These are phyloP conservation scores for Mortierella sp. DNA, from an alignment of 371 early-diverging fungal genomes.

Conservation along the genomic window DNA sequence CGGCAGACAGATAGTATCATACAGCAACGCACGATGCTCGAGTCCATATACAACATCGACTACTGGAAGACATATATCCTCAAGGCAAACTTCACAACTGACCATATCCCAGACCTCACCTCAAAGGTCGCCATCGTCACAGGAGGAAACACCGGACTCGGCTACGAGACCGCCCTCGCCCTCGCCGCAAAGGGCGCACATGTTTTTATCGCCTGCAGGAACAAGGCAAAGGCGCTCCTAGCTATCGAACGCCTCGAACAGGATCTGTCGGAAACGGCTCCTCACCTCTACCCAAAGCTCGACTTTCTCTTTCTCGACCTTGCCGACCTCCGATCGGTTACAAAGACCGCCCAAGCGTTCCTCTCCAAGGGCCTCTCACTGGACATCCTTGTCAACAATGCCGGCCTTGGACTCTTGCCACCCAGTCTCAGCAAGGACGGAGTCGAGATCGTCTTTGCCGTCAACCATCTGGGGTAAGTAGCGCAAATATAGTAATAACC, in stretches of 20 bases:
- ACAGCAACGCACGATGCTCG: constrained; percentile 45
- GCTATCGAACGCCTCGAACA: constrained; percentile 68
- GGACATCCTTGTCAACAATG: constrained; percentile 49
- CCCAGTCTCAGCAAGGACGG: constrained; percentile 43
- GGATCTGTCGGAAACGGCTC: constrained; percentile 49
- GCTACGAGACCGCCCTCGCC: constrained; percentile 68
- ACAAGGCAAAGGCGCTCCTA: constrained; percentile 56
- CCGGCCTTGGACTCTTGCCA: constrained; percentile 31
- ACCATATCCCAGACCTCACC: constrained; percentile 73
- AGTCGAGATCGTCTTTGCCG: constrained; percentile 46
- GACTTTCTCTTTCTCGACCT: constrained; percentile 46
- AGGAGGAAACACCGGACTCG: constrained; percentile 81
- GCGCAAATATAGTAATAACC: too few species aligned
- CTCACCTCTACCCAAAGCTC: constrained; percentile 41
- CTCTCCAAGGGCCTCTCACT: constrained; percentile 30
- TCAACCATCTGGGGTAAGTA: constrained; percentile 54
- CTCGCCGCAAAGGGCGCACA: constrained; percentile 66
- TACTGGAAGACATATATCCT: constrained; percentile 49
- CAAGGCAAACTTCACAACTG: constrained; percentile 41
- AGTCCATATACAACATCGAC: constrained; percentile 35
- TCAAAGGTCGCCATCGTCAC: constrained; percentile 81
- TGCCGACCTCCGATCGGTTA: constrained; percentile 34
- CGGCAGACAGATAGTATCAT: too few species aligned
- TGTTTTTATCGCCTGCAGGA: constrained; percentile 75
- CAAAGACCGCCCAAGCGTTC: constrained; percentile 30